A percentile compares a stretch with the other conserved stretches of the same genome.
Conservation (phyloP, 202 grass and related monocot genomes). For the Brachypodium distachyon region DNA sequence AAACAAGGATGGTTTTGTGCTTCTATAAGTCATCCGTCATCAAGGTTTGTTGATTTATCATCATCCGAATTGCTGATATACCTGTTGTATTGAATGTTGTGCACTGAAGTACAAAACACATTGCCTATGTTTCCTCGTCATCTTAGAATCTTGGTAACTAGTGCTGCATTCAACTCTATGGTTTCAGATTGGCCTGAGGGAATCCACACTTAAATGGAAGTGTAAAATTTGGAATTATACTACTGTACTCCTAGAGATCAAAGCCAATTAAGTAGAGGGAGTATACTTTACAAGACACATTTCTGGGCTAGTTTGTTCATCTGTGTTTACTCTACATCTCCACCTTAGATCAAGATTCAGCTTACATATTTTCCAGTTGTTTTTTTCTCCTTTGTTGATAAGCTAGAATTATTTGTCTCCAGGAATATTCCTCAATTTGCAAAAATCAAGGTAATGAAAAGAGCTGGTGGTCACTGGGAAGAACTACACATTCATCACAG, state of each 20-base stretch:
- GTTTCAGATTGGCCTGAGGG: not conserved
- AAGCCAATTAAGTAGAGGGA: not conserved
- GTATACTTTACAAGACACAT: not conserved
- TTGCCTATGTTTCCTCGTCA: not conserved
- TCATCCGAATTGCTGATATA: not conserved
- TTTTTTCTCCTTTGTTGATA: slow-evolving; percentile 2
- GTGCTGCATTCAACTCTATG: not conserved
- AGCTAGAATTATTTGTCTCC: slow-evolving; percentile 25
- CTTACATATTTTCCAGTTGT: not conserved
- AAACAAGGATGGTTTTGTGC: slow-evolving; percentile 80
- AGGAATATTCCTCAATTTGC: slow-evolving; percentile 91
- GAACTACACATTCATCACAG: slow-evolving; percentile 61
- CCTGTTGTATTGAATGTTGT: not conserved
- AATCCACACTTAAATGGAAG: not conserved
- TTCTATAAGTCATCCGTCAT: slow-evolving; percentile 57
- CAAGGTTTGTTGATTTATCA: slow-evolving; percentile 31
- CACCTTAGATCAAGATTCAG: not conserved
- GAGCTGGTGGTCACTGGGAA: slow-evolving; percentile 48
- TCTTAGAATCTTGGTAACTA: not conserved
- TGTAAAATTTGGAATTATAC: not conserved
- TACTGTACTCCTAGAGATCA: not conserved
- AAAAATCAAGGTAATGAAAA: slow-evolving; percentile 83
- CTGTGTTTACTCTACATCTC: not conserved
- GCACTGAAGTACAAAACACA: not conserved
- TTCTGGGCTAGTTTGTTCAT: not conserved